Conservation (phyloP, 2,329 filamentous ascomycete genomes). For the Aspergillus tubingensis region DNA sequence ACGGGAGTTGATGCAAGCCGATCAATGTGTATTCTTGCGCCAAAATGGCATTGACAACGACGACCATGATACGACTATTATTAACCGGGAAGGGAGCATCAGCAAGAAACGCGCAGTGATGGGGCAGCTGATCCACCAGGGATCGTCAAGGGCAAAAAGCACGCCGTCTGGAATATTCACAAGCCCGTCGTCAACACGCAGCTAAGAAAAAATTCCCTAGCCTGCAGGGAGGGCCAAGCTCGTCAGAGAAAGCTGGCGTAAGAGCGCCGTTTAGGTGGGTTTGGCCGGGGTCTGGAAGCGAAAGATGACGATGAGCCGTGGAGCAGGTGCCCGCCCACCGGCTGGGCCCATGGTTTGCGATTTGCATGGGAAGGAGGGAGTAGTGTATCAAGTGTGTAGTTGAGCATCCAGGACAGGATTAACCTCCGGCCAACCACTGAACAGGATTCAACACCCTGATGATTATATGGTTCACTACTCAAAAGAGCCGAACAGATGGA, state of each 20-base stretch:
- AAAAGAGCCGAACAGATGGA: background rate
- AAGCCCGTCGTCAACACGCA: constrained; percentile 8
- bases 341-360: constrained; percentile 13
- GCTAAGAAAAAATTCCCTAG: constrained; percentile 6
- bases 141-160: constrained; percentile 24
- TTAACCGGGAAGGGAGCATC: background rate
- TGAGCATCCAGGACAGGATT: background rate
- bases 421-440: background rate
- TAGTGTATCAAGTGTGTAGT: background rate
- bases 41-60: constrained; percentile 1
- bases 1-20: constrained; percentile 10
- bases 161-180: constrained; percentile 5
- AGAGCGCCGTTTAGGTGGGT: constrained; percentile 21
- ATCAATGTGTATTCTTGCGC: constrained; percentile 8
- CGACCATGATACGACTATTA: background rate
- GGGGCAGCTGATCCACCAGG: constrained; percentile 24
- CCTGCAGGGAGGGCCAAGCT: constrained; percentile 17
- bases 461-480: background rate
- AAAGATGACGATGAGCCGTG: constrained; percentile 31
- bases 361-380: background rate
- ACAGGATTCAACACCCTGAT: background rate
- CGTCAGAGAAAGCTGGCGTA: constrained; percentile 19
- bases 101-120: constrained; percentile 7
- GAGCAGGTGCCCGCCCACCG: constrained; percentile 16
- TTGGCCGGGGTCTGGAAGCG: constrained; percentile 30